Evolutionary conservation across 2,329 filamentous ascomycete genomes (phyloP).

Genomic region (Scedosporium minutisporum): DNA sequence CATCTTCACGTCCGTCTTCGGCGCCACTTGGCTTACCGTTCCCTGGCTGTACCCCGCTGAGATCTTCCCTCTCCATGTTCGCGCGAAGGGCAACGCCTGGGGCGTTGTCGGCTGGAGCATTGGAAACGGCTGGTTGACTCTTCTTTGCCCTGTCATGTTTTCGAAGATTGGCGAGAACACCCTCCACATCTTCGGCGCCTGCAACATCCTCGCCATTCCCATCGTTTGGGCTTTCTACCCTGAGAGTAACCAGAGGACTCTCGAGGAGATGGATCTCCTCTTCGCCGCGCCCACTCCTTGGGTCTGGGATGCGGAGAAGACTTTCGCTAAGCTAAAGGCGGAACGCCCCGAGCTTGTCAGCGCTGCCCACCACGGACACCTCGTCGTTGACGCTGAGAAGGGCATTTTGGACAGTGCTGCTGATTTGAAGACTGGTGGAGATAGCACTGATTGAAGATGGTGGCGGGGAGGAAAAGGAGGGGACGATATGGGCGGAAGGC

Average conservation of each 20-base stretch:
- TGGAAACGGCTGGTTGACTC: conserved; percentile 66
- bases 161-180: conserved; percentile 40
- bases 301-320: conserved; percentile 62
- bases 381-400: conserved; percentile 13
- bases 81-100: conserved; percentile 50
- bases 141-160: conserved; percentile 73
- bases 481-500: background rate
- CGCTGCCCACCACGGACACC: conserved; percentile 8
- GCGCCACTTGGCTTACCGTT: conserved; percentile 58
- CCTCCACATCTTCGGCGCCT: conserved; percentile 48
- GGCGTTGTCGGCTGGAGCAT: conserved; percentile 58
- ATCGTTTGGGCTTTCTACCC: conserved; percentile 49
- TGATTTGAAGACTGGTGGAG: background rate
- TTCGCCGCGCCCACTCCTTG: conserved; percentile 51
- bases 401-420: conserved; percentile 2
- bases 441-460: background rate
- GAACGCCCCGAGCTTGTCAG: conserved; percentile 41
- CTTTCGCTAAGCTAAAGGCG: conserved; percentile 51
- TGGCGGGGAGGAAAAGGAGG: background rate
- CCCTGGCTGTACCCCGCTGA: conserved; percentile 56
- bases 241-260: conserved; percentile 35
- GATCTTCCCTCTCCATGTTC: conserved; percentile 54
- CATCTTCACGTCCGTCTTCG: conserved; percentile 53
- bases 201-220: conserved; percentile 32
- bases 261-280: conserved; percentile 52